Evolutionary conservation across 2,329 filamentous ascomycete genomes (phyloP).

Genomic region (Daldinia sp.): DNA sequence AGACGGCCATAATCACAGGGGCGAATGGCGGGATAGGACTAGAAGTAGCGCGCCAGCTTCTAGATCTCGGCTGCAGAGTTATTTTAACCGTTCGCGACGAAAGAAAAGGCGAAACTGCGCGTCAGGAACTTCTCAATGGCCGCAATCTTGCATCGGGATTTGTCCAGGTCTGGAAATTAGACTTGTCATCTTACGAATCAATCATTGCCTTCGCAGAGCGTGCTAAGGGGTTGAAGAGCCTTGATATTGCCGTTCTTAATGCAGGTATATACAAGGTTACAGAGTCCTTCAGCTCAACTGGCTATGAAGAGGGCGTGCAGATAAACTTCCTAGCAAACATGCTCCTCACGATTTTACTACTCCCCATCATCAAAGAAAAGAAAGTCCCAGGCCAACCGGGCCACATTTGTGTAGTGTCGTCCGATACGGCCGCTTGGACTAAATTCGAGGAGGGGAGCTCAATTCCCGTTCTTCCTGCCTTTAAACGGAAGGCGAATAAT

Average conservation of each 20-base stretch:
- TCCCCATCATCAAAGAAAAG: constrained; percentile 27
- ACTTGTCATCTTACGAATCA: constrained; percentile 56
- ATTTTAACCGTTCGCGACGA: constrained; percentile 19
- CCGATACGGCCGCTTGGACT: constrained; percentile 41
- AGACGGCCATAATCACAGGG: constrained; percentile 24
- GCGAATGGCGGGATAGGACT: constrained; percentile 20
- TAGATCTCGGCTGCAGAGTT: constrained; percentile 10
- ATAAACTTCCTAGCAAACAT: constrained; percentile 26
- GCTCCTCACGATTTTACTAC: constrained; percentile 15
- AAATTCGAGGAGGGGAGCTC: constrained; percentile 28
- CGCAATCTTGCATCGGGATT: background rate
- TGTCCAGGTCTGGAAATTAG: constrained; percentile 58
- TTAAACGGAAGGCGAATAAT: constrained; percentile 14
- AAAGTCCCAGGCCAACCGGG: constrained; percentile 12
- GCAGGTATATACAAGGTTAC: constrained; percentile 8
- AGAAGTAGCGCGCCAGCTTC: constrained; percentile 15
- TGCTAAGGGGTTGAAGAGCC: constrained; percentile 49
- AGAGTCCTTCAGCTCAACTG: constrained; percentile 8
- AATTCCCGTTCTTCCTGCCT: constrained; percentile 11
- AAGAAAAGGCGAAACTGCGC: constrained; percentile 9
- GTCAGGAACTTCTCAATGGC: background rate
- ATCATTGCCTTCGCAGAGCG: constrained; percentile 54
- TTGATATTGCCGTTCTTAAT: constrained; percentile 57
- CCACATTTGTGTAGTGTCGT: constrained; percentile 41
- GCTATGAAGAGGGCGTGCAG: constrained; percentile 19